Percentiles rank a stretch among this genome's conserved stretches.
These are phyloP conservation scores for Orbilia blumenaviensis DNA, from an alignment of 2,329 filamentous ascomycete genomes.

Conservation along the genomic window DNA sequence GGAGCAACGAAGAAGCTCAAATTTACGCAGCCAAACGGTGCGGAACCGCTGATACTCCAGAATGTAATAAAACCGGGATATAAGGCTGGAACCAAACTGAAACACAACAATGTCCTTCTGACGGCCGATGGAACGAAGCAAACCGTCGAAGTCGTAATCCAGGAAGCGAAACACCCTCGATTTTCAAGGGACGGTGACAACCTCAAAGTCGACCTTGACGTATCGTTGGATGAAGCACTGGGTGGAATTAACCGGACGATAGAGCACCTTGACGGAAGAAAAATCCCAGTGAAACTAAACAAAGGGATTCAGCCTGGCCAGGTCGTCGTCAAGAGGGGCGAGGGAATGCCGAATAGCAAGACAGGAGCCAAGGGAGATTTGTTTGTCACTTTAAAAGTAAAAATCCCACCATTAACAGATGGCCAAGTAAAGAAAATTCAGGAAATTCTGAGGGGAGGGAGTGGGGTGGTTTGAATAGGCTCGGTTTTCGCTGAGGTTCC, in stretches of 20 bases:
- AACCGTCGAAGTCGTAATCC: conserved; percentile 97
- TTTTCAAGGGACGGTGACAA: conserved; percentile 98
- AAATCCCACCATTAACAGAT: conserved; percentile 45
- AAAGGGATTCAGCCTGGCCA: conserved; percentile 50
- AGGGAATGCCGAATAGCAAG: conserved; percentile 52
- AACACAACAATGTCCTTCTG: conserved; percentile 96
- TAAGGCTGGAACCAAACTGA: conserved; percentile 91
- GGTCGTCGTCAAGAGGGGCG: conserved; percentile 44
- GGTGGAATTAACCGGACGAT: conserved; percentile 90
- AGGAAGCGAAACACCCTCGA: conserved; percentile 93
- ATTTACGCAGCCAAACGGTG: conserved; percentile 94
- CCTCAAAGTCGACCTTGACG: conserved; percentile 91
- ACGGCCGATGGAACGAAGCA: conserved; percentile 92
- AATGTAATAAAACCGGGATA: conserved; percentile 97
- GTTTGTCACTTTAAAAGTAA: conserved; percentile 49
- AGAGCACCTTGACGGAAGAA: conserved; percentile 85
- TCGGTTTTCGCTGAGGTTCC: too few species aligned
- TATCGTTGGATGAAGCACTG: conserved; percentile 92
- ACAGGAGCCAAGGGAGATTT: conserved; percentile 43
- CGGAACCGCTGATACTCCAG: conserved; percentile 97
- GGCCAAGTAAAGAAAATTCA: conserved; percentile 43
- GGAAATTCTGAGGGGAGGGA: conserved; percentile 34
- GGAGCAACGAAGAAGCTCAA: conserved; percentile 80
- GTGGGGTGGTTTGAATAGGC: too few species aligned
- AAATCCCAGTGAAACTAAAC: conserved; percentile 39